Evolutionary conservation across 345 rosid genomes (phyloP).

Genomic region (Angophora floribunda): DNA sequence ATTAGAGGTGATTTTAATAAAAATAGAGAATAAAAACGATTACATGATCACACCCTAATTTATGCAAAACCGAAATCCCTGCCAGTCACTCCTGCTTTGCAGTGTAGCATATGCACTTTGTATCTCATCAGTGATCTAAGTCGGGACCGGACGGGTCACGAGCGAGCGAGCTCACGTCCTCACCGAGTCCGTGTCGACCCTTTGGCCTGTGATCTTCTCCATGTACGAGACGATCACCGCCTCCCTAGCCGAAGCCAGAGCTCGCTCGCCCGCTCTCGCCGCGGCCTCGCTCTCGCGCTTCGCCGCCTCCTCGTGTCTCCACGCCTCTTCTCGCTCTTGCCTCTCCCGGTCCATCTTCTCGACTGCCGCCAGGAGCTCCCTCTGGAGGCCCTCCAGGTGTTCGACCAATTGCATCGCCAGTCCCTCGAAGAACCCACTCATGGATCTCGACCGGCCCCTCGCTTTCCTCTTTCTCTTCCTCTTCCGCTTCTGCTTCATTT

Average conservation of each 20-base stretch:
- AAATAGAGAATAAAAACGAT: background rate
- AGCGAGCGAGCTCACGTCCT: background rate
- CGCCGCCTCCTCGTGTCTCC: conserved; percentile 25
- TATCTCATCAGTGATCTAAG: too few species aligned
- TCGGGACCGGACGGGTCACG: background rate
- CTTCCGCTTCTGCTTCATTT: conserved; percentile 7
- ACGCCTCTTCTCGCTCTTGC: conserved; percentile 19
- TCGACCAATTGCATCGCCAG: conserved; percentile 31
- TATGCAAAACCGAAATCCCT: background rate
- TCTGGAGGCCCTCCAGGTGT: conserved; percentile 36
- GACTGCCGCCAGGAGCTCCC: conserved; percentile 25
- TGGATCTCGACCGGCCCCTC: conserved; percentile 11
- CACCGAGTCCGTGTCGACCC: background rate
- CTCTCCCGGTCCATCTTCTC: conserved; percentile 33
- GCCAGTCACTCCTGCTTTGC: background rate
- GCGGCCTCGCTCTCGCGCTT: conserved; percentile 25
- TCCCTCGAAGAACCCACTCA: conserved; percentile 18
- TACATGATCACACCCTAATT: background rate
- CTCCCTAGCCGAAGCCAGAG: conserved; percentile 29
- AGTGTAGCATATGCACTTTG: background rate
- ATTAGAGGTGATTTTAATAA: background rate
- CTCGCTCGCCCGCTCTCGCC: conserved; percentile 25
- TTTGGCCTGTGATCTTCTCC: conserved; percentile 35
- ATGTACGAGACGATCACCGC: conserved; percentile 17
- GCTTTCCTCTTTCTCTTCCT: conserved; percentile 25